Percentiles rank a stretch among this genome's conserved stretches.
Evolutionary conservation across 164 flowering plant species (phyloP).

Genomic region (Liriodendron chinense): DNA sequence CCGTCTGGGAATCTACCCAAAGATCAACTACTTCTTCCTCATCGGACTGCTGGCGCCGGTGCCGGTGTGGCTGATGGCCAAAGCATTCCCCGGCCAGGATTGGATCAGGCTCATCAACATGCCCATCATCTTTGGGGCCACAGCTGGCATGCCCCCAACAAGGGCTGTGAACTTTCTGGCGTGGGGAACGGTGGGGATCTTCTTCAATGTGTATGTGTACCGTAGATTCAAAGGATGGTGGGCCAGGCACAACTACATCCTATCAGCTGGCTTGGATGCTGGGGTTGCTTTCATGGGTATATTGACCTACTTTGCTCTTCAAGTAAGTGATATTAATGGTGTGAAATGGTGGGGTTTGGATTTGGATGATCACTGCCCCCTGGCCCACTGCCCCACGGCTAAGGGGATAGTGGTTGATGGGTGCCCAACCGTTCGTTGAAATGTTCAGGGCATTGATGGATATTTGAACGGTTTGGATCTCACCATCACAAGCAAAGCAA

Average conservation of each 20-base stretch:
- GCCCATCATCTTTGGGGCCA: conserved; percentile 52
- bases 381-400: conserved; percentile 59
- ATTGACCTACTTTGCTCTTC: conserved; percentile 39
- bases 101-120: conserved; percentile 57
- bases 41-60: conserved; percentile 48
- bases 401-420: conserved; percentile 31
- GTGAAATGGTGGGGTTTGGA: conserved; percentile 57
- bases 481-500: too few species aligned
- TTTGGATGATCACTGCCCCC: conserved; percentile 43
- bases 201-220: conserved; percentile 50
- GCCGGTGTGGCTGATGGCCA: conserved; percentile 40
- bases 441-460: background rate
- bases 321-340: conserved; percentile 28
- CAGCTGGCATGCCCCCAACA: conserved; percentile 44
- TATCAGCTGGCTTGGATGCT: conserved; percentile 72
- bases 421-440: conserved; percentile 1
- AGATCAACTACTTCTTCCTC: conserved; percentile 39
- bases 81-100: conserved; percentile 40
- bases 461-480: too few species aligned
- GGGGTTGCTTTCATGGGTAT: conserved; percentile 66
- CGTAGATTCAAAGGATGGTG: conserved; percentile 59
- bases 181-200: conserved; percentile 53
- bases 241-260: conserved; percentile 64
- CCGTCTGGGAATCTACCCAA: conserved; percentile 28
- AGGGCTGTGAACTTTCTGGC: conserved; percentile 43